Conservation (phyloP, 1,139 yeast species). For the Casaregolazyma lundiana region DNA sequence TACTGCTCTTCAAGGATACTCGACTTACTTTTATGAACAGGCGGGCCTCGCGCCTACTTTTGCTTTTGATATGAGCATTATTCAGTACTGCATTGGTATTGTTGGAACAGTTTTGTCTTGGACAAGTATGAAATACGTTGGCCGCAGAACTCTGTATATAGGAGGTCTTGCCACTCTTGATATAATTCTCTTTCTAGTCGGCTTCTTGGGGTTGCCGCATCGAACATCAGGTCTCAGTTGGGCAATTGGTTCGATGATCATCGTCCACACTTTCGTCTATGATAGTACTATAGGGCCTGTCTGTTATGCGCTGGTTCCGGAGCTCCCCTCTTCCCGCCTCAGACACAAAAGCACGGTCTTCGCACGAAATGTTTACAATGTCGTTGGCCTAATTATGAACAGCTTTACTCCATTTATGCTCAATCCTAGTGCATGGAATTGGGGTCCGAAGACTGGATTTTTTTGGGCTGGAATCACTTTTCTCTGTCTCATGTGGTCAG, state of each 20-base stretch:
- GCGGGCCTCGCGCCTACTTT: conserved; percentile 18
- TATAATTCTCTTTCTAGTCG: conserved; percentile 35
- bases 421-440: conserved; percentile 51
- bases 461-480: conserved; percentile 50
- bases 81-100: conserved; percentile 36
- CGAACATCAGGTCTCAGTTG: conserved; percentile 34
- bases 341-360: conserved; percentile 52
- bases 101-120: conserved; percentile 49
- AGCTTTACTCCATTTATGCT: conserved; percentile 53
- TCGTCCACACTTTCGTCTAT: conserved; percentile 25
- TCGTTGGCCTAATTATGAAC: conserved; percentile 40
- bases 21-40: conserved; percentile 16
- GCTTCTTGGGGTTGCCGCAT: conserved; percentile 10
- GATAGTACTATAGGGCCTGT: conserved; percentile 13
- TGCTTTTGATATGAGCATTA: conserved; percentile 22
- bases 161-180: conserved; percentile 39
- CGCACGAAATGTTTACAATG: conserved; percentile 44
- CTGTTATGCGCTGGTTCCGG: conserved; percentile 54
- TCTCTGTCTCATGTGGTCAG: conserved; percentile 35
- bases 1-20: conserved; percentile 46
- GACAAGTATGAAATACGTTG: conserved; percentile 42
- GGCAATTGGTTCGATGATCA: conserved; percentile 35
- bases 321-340: conserved; percentile 49
- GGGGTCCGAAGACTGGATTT: conserved; percentile 56
- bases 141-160: conserved; percentile 46